Evolutionary conservation across 2,329 filamentous ascomycete genomes (phyloP).

Genomic region (Verticillium albo-atrum): DNA sequence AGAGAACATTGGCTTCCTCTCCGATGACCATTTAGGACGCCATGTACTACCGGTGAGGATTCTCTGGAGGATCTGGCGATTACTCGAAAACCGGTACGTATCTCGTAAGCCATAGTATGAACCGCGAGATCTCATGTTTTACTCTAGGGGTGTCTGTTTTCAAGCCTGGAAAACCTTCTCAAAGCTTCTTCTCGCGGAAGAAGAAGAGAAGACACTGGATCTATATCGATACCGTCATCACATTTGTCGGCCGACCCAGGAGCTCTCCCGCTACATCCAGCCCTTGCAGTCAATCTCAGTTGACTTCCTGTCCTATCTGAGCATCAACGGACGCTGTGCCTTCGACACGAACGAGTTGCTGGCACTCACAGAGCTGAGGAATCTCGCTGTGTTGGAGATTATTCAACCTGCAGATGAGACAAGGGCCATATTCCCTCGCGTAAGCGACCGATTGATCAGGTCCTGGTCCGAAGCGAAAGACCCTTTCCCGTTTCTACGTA

Average conservation of each 20-base stretch:
- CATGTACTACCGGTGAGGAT: constrained; percentile 28
- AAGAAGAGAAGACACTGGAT: constrained; percentile 25
- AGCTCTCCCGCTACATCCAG: constrained; percentile 28
- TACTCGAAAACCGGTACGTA: constrained; percentile 33
- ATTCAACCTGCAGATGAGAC: constrained; percentile 30
- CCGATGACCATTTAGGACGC: constrained; percentile 22
- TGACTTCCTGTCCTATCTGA: constrained; percentile 36
- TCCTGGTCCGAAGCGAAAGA: constrained; percentile 36
- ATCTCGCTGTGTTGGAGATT: constrained; percentile 44
- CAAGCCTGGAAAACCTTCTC: constrained; percentile 37
- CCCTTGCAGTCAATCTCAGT: constrained; percentile 30
- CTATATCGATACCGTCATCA: constrained; percentile 34
- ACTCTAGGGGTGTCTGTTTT: constrained; percentile 27
- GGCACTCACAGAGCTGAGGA: constrained; percentile 34
- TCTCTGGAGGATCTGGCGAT: constrained; percentile 32
- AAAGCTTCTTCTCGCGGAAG: constrained; percentile 23
- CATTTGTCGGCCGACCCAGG: constrained; percentile 28
- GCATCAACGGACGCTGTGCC: constrained; percentile 29
- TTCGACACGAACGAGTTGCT: constrained; percentile 35
- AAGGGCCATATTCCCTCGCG: constrained; percentile 24
- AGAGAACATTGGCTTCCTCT: constrained; percentile 29
- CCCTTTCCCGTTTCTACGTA: constrained; percentile 41
- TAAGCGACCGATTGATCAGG: constrained; percentile 41
- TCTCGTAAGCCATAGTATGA: background rate
- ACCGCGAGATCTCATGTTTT: background rate